These are phyloP conservation scores for Annona squamosa DNA, from an alignment of 164 flowering plant genomes.

Conservation along the genomic window DNA sequence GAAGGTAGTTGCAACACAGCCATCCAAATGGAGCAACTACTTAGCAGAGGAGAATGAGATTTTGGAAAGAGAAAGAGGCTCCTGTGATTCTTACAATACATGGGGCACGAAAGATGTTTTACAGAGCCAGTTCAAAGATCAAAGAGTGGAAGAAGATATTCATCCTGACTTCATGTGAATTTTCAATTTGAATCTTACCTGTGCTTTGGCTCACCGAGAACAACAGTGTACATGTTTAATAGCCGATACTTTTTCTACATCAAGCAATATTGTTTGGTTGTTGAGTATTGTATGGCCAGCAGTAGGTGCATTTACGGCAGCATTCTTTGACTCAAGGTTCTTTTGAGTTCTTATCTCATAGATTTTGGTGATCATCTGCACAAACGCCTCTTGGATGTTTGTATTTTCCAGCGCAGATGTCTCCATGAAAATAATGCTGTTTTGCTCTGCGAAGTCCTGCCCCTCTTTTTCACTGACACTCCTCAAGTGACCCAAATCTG, in stretches of 20 bases:
- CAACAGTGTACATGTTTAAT: slow-evolving; percentile 12
- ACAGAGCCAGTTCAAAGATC: slow-evolving; percentile 5
- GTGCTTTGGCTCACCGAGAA: neutral
- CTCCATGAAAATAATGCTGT: slow-evolving; percentile 48
- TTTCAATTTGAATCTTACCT: neutral
- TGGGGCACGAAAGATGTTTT: neutral
- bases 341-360: slow-evolving; percentile 41
- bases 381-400: slow-evolving; percentile 65
- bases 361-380: slow-evolving; percentile 47
- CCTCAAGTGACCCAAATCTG: slow-evolving; percentile 40
- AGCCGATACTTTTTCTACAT: slow-evolving; percentile 11
- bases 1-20: slow-evolving; percentile 1
- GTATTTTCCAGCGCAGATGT: slow-evolving; percentile 22
- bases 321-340: slow-evolving; percentile 34
- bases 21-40: slow-evolving; percentile 50
- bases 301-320: neutral
- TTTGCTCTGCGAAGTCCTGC: slow-evolving; percentile 39
- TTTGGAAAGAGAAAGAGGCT: neutral
- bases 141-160: slow-evolving; percentile 10
- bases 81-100: neutral
- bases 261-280: neutral
- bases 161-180: slow-evolving; percentile 11
- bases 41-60: slow-evolving; percentile 22
- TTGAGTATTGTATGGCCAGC: slow-evolving; percentile 10
- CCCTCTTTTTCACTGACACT: slow-evolving; percentile 54